A percentile compares a stretch with the other conserved stretches of the same genome.
Evolutionary conservation across 73 alveolate genomes (phyloP).

Genomic region (Paramecium primaurelia): DNA sequence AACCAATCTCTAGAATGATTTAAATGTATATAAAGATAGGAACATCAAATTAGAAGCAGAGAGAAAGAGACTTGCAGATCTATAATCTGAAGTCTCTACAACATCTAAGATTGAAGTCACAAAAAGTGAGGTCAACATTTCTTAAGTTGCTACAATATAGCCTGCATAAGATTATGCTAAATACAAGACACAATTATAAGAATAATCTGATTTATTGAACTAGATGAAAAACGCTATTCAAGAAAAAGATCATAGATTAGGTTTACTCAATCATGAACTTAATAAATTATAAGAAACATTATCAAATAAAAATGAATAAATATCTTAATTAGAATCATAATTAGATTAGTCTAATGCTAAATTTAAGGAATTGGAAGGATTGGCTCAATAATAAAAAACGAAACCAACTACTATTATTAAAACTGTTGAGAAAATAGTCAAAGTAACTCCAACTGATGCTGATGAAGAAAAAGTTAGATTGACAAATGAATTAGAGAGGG

Average conservation of each 20-base stretch:
- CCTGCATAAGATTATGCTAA: background rate
- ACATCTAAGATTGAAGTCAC: background rate
- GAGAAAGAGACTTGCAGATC: background rate
- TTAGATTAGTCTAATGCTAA: background rate
- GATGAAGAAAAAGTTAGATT: background rate
- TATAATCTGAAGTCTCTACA: background rate
- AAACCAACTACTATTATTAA: background rate
- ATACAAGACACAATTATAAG: background rate
- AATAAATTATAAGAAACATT: background rate
- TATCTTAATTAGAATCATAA: background rate
- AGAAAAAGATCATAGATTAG: constrained; percentile 36
- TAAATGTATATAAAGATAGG: background rate
- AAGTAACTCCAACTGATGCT: background rate
- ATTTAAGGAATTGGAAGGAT: background rate
- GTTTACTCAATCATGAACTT: background rate
- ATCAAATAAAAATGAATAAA: background rate
- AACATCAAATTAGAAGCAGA: background rate
- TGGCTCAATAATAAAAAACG: background rate
- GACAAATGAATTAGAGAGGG: background rate
- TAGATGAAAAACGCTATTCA: background rate
- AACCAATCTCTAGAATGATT: background rate
- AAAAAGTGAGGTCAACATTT: background rate
- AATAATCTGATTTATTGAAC: background rate
- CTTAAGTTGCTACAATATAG: background rate
- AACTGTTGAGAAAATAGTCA: background rate